These are phyloP conservation scores for Heliophila coronopifolia DNA, from an alignment of 441 rosid genomes.

Conservation along the genomic window DNA sequence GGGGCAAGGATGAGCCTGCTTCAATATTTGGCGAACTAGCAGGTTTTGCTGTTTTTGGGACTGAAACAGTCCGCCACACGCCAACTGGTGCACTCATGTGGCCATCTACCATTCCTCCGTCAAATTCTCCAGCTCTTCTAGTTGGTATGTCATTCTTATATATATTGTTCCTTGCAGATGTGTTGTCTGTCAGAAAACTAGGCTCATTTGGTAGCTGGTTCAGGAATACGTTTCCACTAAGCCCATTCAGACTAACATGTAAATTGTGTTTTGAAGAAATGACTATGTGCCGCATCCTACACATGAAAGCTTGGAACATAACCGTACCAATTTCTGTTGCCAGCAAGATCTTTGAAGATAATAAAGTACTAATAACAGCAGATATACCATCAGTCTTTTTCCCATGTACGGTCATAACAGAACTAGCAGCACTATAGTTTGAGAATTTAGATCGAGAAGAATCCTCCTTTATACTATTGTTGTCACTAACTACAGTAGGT, in stretches of 20 bases:
- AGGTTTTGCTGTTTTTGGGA: constrained; percentile 74
- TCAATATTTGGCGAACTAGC: constrained; percentile 65
- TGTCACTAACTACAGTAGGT: constrained; percentile 33
- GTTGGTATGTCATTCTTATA: constrained; percentile 90
- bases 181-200: constrained; percentile 69
- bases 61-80: constrained; percentile 96
- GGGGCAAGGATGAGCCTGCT: constrained; percentile 62
- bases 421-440: constrained; percentile 48
- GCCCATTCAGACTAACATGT: constrained; percentile 55
- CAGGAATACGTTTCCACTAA: constrained; percentile 49
- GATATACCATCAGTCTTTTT: constrained; percentile 47
- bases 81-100: constrained; percentile 86
- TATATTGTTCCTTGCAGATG: constrained; percentile 66
- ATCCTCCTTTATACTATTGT: constrained; percentile 45
- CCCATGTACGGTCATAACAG: constrained; percentile 46
- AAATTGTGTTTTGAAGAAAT: constrained; percentile 43
- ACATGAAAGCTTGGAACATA: constrained; percentile 90
- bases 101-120: constrained; percentile 73
- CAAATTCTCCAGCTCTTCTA: constrained; percentile 92
- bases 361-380: constrained; percentile 48
- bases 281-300: constrained; percentile 73
- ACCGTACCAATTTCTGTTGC: constrained; percentile 88
- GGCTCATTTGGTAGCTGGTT: constrained; percentile 76
- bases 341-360: constrained; percentile 60
- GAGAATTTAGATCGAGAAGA: constrained; percentile 44